A percentile compares a stretch with the other conserved stretches of the same genome.
phyloP scores from a whole-genome alignment of 1,139 yeast species.

The Debaryomycetaceae sp. region DNA sequence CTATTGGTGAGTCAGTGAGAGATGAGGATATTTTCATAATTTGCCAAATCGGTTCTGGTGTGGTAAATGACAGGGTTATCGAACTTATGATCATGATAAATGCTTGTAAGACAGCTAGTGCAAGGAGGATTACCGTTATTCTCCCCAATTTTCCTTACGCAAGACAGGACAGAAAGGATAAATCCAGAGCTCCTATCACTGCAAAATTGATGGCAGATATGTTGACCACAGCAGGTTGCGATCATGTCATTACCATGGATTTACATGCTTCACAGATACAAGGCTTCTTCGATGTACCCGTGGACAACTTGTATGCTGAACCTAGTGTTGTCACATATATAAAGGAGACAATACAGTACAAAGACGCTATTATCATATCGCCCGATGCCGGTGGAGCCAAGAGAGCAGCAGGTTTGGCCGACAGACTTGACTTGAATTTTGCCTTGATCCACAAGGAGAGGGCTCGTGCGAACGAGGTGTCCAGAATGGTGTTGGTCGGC shows the following conservation, averaged over 20 bases:
- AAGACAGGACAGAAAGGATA: conserved; percentile 79
- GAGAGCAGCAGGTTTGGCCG: conserved; percentile 77
- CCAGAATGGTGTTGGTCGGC: conserved; percentile 74
- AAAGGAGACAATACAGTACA: conserved; percentile 44
- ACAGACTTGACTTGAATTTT: conserved; percentile 69
- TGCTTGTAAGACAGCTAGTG: conserved; percentile 77
- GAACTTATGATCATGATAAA: conserved; percentile 69
- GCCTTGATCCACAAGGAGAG: conserved; percentile 82
- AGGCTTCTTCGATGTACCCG: conserved; percentile 79
- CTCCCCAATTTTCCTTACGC: conserved; percentile 82
- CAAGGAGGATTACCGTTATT: conserved; percentile 74
- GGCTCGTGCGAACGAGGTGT: conserved; percentile 74
- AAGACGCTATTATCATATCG: conserved; percentile 62
- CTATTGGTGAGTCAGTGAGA: conserved; percentile 72
- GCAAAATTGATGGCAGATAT: conserved; percentile 76
- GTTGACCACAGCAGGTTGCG: conserved; percentile 75
- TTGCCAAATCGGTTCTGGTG: conserved; percentile 67
- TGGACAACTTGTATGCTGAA: conserved; percentile 77
- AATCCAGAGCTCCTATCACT: conserved; percentile 77
- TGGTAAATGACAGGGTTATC: conserved; percentile 66
- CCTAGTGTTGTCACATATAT: conserved; percentile 72
- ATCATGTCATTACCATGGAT: conserved; percentile 81
- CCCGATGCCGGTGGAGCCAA: conserved; percentile 90
- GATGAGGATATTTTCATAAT: conserved; percentile 75
- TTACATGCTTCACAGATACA: conserved; percentile 82